Evolutionary conservation across 176 grass and related monocot species (phyloP).

Genomic region (Triticum dicoccoides): DNA sequence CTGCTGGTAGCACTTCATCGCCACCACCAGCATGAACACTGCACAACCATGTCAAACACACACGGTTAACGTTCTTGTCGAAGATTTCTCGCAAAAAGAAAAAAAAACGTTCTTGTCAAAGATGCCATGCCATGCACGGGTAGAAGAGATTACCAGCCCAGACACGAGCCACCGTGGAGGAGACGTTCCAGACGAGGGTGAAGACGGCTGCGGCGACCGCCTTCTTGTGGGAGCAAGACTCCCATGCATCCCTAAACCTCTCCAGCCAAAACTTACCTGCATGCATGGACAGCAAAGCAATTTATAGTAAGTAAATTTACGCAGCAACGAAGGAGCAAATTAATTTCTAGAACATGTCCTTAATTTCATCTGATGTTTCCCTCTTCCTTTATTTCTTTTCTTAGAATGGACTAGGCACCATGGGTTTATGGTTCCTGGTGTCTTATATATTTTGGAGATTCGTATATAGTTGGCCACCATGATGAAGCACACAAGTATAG

Average conservation of each 20-base stretch:
- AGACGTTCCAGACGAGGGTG: slow-evolving; percentile 87
- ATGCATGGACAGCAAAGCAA: neutral
- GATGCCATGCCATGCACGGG: neutral
- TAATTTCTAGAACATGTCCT: neutral
- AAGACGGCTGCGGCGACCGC: slow-evolving; percentile 68
- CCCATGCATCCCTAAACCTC: slow-evolving; percentile 89
- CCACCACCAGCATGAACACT: slow-evolving; percentile 90
- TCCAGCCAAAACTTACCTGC: slow-evolving; percentile 86
- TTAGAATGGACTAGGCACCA: neutral
- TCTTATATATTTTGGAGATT: neutral
- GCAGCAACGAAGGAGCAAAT: neutral
- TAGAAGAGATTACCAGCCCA: slow-evolving; percentile 58
- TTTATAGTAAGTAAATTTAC: neutral
- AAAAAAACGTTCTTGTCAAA: neutral
- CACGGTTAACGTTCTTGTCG: neutral
- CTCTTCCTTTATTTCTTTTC: neutral
- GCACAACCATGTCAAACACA: neutral
- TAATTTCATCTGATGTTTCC: neutral
- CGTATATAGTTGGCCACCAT: slow-evolving; percentile 1
- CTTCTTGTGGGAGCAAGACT: slow-evolving; percentile 92
- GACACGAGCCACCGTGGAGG: slow-evolving; percentile 75
- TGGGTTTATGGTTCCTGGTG: neutral
- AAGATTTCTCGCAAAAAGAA: no score
- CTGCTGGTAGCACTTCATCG: slow-evolving; percentile 86
- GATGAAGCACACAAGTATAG: slow-evolving; percentile 22